phyloP scores from a whole-genome alignment of 2,329 filamentous ascomycete genomes.

The Rasamsonia emersonii region DNA sequence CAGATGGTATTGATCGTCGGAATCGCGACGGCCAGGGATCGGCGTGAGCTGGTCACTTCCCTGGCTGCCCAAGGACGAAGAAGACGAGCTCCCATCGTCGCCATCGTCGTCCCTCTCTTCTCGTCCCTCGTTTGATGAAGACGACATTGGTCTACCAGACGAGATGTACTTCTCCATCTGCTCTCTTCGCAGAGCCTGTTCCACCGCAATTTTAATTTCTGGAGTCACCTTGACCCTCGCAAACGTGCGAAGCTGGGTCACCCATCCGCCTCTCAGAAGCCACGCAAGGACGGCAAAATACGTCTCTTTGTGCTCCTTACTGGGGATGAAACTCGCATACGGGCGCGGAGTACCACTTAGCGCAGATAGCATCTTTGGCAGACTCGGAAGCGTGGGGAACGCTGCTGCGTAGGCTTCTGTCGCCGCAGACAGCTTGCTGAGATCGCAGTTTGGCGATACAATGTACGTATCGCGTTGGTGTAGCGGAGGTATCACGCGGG shows the following conservation, averaged over 20 bases:
- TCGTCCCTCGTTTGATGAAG: constrained; percentile 9
- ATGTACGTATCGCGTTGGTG: constrained; percentile 87
- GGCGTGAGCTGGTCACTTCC: constrained; percentile 30
- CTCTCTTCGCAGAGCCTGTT: constrained; percentile 60
- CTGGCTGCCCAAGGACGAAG: constrained; percentile 30
- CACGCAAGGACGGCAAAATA: constrained; percentile 91
- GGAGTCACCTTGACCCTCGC: constrained; percentile 78
- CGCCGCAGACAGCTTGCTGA: constrained; percentile 60
- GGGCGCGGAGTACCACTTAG: constrained; percentile 72
- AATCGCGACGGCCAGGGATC: constrained; percentile 21
- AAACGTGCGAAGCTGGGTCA: constrained; percentile 86
- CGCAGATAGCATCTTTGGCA: constrained; percentile 79
- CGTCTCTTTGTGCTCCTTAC: constrained; percentile 73
- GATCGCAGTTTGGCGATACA: constrained; percentile 80
- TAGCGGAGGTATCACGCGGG: constrained; percentile 81
- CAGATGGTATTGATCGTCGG: constrained; percentile 18
- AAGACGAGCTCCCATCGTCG: constrained; percentile 26
- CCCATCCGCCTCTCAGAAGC: constrained; percentile 87
- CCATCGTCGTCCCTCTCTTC: constrained; percentile 10
- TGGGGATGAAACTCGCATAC: constrained; percentile 77
- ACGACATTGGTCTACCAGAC: constrained; percentile 21
- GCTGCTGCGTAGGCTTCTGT: constrained; percentile 62
- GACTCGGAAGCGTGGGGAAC: constrained; percentile 73
- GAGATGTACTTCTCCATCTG: constrained; percentile 41
- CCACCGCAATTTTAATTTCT: constrained; percentile 73